Conservation (phyloP, 2,329 filamentous ascomycete species). For the Cladobotryum mycophilum region DNA sequence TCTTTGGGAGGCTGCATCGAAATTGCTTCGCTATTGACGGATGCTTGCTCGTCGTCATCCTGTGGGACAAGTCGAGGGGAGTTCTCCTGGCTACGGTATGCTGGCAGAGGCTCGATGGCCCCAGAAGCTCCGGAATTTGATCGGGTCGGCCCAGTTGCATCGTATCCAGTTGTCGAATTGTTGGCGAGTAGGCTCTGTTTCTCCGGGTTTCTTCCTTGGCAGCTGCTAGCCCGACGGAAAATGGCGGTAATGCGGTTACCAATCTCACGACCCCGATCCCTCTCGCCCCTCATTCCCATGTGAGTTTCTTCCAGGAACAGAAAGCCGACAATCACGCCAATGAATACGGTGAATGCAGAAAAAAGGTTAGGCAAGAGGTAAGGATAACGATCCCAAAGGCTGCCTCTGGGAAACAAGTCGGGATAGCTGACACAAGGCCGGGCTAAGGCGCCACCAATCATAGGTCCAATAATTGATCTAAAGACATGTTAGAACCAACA, state of each 20-base stretch:
- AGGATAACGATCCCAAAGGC: conserved; percentile 79
- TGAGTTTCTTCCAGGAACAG: conserved; percentile 95
- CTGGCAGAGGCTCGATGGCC: conserved; percentile 45
- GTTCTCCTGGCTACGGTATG: conserved; percentile 58
- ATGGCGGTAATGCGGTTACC: conserved; percentile 62
- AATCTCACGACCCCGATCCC: conserved; percentile 69
- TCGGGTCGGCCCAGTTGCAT: conserved; percentile 25
- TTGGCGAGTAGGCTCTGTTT: conserved; percentile 58
- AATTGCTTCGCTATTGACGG: conserved; percentile 1
- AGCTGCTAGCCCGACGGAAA: conserved; percentile 29
- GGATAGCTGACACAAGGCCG: conserved; percentile 82
- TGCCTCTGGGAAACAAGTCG: conserved; percentile 60
- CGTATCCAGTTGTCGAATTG: conserved; percentile 59
- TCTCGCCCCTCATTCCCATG: conserved; percentile 66
- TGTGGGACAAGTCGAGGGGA: conserved; percentile 41
- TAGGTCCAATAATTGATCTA: conserved; percentile 85
- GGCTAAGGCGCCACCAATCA: conserved; percentile 84
- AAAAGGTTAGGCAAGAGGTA: conserved; percentile 92
- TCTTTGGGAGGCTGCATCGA: conserved; percentile 3
- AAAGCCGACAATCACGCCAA: conserved; percentile 71
- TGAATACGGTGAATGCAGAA: conserved; percentile 69
- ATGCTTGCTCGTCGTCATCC: conserved; percentile 15
- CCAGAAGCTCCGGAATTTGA: not conserved
- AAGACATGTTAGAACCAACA: conserved; percentile 20
- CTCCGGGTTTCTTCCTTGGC: conserved; percentile 40